A percentile compares a stretch with the other conserved stretches of the same genome.
These are phyloP conservation scores for Plasmodium billcollinsi DNA, from an alignment of 169 alveolate species.

Conservation along the genomic window DNA sequence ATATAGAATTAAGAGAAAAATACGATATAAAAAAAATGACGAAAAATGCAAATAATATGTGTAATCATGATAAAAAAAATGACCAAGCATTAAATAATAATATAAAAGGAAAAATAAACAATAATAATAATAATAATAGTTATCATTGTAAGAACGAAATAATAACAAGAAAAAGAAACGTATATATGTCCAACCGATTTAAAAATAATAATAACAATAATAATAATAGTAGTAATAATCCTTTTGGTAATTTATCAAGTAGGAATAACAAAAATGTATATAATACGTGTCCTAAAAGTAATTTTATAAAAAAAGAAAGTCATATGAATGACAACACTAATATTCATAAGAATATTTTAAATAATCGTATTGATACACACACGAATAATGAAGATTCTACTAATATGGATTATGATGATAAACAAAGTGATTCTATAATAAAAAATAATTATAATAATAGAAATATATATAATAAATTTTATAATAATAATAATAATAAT, in stretches of 20 bases:
- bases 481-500: slow-evolving; percentile 5
- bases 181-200: neutral
- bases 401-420: too few species aligned
- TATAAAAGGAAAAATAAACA: neutral
- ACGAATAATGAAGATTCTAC: too few species aligned
- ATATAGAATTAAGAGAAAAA: neutral
- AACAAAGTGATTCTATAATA: too few species aligned
- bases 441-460: neutral
- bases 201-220: neutral
- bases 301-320: too few species aligned
- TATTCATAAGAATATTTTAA: too few species aligned
- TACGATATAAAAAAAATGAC: neutral
- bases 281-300: too few species aligned
- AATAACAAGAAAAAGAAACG: neutral
- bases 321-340: too few species aligned
- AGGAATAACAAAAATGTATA: too few species aligned
- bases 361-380: too few species aligned
- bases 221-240: neutral
- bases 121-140: neutral
- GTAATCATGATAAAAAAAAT: neutral
- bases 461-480: neutral
- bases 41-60: neutral
- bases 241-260: too few species aligned
- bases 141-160: neutral
- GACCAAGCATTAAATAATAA: neutral